Conservation (phyloP, 257 asterid genomes). For the Ilex aquifolium region DNA sequence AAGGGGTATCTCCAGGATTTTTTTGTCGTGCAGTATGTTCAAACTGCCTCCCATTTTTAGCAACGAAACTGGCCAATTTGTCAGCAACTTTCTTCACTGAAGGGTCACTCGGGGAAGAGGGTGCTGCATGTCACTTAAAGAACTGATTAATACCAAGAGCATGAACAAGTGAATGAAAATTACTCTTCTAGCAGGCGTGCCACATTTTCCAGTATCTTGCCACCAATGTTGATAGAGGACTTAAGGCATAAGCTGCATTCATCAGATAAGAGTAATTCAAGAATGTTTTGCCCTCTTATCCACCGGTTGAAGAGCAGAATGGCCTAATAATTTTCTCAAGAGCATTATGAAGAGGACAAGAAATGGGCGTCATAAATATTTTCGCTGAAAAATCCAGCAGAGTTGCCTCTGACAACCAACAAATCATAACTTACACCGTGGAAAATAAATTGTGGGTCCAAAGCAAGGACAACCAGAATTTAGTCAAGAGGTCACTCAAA, state of each 20-base stretch:
- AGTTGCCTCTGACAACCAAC: no score
- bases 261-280: slow-evolving; percentile 67
- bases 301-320: slow-evolving; percentile 19
- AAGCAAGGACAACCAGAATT: background rate
- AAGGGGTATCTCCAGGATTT: slow-evolving; percentile 96
- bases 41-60: slow-evolving; percentile 92
- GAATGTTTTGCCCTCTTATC: slow-evolving; percentile 36
- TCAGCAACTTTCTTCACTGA: slow-evolving; percentile 88
- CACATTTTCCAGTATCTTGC: slow-evolving; percentile 80
- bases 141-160: slow-evolving; percentile 89
- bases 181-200: slow-evolving; percentile 84
- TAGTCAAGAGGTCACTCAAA: background rate
- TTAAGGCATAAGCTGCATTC: slow-evolving; percentile 76
- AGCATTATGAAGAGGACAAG: no score
- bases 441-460: background rate
- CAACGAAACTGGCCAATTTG: slow-evolving; percentile 93
- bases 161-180: slow-evolving; percentile 74
- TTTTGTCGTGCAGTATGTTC: slow-evolving; percentile 85
- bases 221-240: slow-evolving; percentile 56
- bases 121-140: slow-evolving; percentile 98
- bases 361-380: no score
- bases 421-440: background rate
- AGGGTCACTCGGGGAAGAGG: slow-evolving; percentile 87
- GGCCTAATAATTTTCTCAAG: slow-evolving; percentile 3
- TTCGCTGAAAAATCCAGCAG: no score